Conservation (phyloP, 1,284 basidiomycete species). For the Ustilago xerochloae region DNA sequence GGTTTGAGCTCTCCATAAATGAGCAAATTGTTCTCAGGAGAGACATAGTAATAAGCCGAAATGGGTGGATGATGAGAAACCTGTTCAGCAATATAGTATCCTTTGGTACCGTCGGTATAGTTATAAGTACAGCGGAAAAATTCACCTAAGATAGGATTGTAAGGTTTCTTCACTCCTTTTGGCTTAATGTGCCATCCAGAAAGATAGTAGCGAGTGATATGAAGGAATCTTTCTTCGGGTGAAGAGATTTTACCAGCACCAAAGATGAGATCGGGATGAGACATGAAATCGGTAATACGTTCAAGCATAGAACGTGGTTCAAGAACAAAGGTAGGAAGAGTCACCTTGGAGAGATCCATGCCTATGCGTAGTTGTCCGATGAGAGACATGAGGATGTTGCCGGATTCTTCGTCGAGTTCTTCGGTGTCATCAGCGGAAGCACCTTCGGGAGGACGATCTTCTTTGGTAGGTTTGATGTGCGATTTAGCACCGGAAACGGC, state of each 20-base stretch:
- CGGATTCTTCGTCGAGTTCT: slow-evolving; percentile 69
- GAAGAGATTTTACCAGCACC: slow-evolving; percentile 81
- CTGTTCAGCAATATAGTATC: slow-evolving; percentile 94
- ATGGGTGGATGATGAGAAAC: slow-evolving; percentile 94
- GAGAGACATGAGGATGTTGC: slow-evolving; percentile 71
- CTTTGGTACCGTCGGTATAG: slow-evolving; percentile 89
- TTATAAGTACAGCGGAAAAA: slow-evolving; percentile 96
- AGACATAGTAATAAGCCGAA: slow-evolving; percentile 95
- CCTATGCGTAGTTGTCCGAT: slow-evolving; percentile 88
- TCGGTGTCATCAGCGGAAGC: slow-evolving; percentile 67
- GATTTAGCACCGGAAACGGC: slow-evolving; percentile 59
- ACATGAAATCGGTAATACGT: slow-evolving; percentile 87
- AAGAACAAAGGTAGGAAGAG: slow-evolving; percentile 70
- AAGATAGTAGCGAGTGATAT: slow-evolving; percentile 92
- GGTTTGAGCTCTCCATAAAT: slow-evolving; percentile 95
- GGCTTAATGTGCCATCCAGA: slow-evolving; percentile 99
- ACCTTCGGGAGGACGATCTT: slow-evolving; percentile 65
- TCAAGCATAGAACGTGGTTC: slow-evolving; percentile 68
- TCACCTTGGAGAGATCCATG: slow-evolving; percentile 94
- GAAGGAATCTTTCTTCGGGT: slow-evolving; percentile 89
- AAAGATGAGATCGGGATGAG: slow-evolving; percentile 96
- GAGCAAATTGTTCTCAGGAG: slow-evolving; percentile 81
- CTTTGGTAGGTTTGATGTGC: slow-evolving; percentile 54
- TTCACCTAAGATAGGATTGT: slow-evolving; percentile 96
- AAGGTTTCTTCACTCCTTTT: slow-evolving; percentile 99